phyloP scores from a whole-genome alignment of 2,329 filamentous ascomycete genomes.

The Geosmithia morbida region DNA sequence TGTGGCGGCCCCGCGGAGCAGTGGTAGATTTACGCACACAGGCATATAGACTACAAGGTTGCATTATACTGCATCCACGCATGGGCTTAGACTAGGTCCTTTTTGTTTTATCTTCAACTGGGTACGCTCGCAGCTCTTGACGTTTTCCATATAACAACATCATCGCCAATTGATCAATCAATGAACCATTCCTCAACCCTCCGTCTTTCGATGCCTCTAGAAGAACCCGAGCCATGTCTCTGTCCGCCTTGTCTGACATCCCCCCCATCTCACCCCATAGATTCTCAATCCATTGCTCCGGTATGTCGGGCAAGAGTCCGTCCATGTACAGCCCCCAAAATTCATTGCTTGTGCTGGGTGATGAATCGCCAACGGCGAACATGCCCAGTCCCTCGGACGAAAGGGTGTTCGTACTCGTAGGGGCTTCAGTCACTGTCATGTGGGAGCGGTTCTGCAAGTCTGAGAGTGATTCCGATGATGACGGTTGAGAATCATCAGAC shows the following conservation, averaged over 20 bases:
- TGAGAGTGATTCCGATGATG: constrained; percentile 4
- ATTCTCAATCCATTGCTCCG: constrained; percentile 20
- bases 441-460: constrained; percentile 3
- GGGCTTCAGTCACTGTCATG: too few species aligned
- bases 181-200: constrained; percentile 6
- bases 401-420: constrained; percentile 4
- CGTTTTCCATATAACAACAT: too few species aligned
- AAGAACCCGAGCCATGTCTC: constrained; percentile 20
- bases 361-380: constrained; percentile 3
- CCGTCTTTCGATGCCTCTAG: constrained; percentile 21
- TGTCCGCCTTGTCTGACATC: constrained; percentile 14
- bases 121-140: too few species aligned
- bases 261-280: constrained; percentile 17
- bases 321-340: constrained; percentile 13
- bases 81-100: too few species aligned
- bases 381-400: constrained; percentile 11
- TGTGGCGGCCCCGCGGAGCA: neutral
- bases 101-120: too few species aligned
- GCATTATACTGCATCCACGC: neutral
- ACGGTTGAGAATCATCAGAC: constrained; percentile 4
- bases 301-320: constrained; percentile 12
- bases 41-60: neutral
- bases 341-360: constrained; percentile 7
- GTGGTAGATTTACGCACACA: constrained; percentile 1
- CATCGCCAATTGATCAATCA: too few species aligned